These are phyloP conservation scores for Monosporozyma yasuniensis DNA, from an alignment of 805 yeast genomes.

Conservation along the genomic window DNA sequence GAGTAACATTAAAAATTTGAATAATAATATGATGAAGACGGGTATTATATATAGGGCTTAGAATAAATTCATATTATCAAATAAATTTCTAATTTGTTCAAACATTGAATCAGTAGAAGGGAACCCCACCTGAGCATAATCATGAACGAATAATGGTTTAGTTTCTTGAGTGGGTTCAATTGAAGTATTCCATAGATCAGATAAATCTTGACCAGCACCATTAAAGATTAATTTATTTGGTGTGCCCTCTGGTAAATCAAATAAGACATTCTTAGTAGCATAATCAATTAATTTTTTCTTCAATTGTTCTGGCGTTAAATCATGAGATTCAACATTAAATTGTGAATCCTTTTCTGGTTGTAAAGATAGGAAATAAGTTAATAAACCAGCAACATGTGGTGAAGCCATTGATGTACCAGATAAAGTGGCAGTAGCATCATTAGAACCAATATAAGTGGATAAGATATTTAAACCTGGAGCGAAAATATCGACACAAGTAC, in stretches of 20 bases:
- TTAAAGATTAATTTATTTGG: conserved; percentile 72
- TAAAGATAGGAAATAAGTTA: conserved; percentile 79
- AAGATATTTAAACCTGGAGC: conserved; percentile 91
- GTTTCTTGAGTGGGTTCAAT: not conserved
- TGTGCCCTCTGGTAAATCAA: conserved; percentile 61
- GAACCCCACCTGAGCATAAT: not conserved
- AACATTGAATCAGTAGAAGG: conserved; percentile 16
- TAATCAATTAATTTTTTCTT: conserved; percentile 66
- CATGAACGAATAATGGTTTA: not conserved
- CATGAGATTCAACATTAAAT: conserved; percentile 34
- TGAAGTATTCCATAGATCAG: conserved; percentile 46
- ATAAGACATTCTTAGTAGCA: conserved; percentile 51
- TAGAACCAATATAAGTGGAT: conserved; percentile 73
- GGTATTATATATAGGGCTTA: conserved; percentile 2
- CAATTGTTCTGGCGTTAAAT: conserved; percentile 60
- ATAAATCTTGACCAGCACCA: conserved; percentile 69
- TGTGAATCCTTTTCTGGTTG: conserved; percentile 67
- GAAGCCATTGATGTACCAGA: conserved; percentile 99
- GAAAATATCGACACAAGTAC: conserved; percentile 90
- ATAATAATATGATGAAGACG: not conserved
- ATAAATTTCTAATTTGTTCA: conserved; percentile 22
- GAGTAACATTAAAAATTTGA: not conserved
- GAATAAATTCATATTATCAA: conserved; percentile 21
- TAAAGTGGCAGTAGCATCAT: conserved; percentile 65
- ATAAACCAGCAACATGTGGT: conserved; percentile 89